phyloP scores from a whole-genome alignment of 164 flowering plant species.

The Taxillus chinensis region DNA sequence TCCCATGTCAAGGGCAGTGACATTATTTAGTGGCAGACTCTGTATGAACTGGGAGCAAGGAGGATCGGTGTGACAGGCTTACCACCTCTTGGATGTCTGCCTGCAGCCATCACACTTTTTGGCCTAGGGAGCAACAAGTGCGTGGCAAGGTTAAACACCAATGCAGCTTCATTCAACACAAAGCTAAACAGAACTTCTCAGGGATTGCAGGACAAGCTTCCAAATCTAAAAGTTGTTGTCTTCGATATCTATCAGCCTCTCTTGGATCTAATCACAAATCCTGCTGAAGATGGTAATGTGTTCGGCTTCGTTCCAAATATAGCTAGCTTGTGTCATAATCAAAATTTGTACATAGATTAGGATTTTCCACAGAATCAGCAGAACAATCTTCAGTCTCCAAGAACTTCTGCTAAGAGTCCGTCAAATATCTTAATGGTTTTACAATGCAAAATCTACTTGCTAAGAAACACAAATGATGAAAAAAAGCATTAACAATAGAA shows the following conservation, averaged over 20 bases:
- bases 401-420: too few species aligned
- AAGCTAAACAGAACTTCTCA: slow-evolving; percentile 55
- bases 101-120: slow-evolving; percentile 69
- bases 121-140: slow-evolving; percentile 58
- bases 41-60: slow-evolving; percentile 60
- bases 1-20: neutral
- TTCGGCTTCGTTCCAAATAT: neutral
- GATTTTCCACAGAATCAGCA: neutral
- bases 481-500: too few species aligned
- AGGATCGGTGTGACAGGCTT: slow-evolving; percentile 68
- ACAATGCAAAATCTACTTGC: too few species aligned
- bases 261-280: slow-evolving; percentile 48
- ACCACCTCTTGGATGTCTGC: slow-evolving; percentile 87
- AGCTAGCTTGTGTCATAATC: neutral
- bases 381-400: too few species aligned
- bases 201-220: slow-evolving; percentile 24
- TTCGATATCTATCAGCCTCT: slow-evolving; percentile 77
- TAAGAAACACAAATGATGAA: too few species aligned
- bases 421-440: too few species aligned
- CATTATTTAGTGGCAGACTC: slow-evolving; percentile 30
- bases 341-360: too few species aligned
- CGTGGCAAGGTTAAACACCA: slow-evolving; percentile 49
- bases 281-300: slow-evolving; percentile 47
- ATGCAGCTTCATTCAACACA: slow-evolving; percentile 55
- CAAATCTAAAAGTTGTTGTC: slow-evolving; percentile 60